Conservation (phyloP, 2,329 filamentous ascomycete genomes). For the Rhinocladiella mackenziei region DNA sequence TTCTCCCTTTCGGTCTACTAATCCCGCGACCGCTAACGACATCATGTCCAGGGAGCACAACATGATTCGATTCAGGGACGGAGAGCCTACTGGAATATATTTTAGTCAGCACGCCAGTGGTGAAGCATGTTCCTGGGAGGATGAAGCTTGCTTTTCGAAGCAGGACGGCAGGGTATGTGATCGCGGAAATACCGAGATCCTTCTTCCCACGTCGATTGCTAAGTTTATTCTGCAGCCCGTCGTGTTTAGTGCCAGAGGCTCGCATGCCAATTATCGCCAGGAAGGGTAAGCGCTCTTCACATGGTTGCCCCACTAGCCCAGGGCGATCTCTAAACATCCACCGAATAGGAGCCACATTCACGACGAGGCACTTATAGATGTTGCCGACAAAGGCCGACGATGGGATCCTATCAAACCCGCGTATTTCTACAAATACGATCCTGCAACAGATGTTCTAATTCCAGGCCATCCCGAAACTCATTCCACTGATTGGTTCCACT, state of each 20-base stretch:
- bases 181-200: no score
- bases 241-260: conserved; percentile 84
- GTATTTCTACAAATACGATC: conserved; percentile 76
- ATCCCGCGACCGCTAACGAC: neutral
- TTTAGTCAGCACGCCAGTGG: conserved; percentile 61
- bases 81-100: conserved; percentile 65
- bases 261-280: conserved; percentile 76
- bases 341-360: conserved; percentile 61
- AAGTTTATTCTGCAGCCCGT: conserved; percentile 57
- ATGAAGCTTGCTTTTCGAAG: conserved; percentile 27
- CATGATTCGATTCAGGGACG: conserved; percentile 81
- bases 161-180: conserved; percentile 6
- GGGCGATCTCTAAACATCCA: conserved; percentile 46
- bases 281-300: conserved; percentile 80
- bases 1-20: no score
- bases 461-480: conserved; percentile 62
- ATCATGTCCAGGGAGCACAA: conserved; percentile 66
- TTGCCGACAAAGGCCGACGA: conserved; percentile 67
- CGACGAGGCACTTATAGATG: conserved; percentile 60
- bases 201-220: no score
- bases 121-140: conserved; percentile 57
- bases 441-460: conserved; percentile 48
- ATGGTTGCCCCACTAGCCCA: conserved; percentile 71
- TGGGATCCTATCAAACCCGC: conserved; percentile 82
- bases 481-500: conserved; percentile 86